Percentiles rank a stretch among this genome's conserved stretches.
phyloP scores from a whole-genome alignment of 2,329 filamentous ascomycete genomes.

The Coniochaeta sp. region DNA sequence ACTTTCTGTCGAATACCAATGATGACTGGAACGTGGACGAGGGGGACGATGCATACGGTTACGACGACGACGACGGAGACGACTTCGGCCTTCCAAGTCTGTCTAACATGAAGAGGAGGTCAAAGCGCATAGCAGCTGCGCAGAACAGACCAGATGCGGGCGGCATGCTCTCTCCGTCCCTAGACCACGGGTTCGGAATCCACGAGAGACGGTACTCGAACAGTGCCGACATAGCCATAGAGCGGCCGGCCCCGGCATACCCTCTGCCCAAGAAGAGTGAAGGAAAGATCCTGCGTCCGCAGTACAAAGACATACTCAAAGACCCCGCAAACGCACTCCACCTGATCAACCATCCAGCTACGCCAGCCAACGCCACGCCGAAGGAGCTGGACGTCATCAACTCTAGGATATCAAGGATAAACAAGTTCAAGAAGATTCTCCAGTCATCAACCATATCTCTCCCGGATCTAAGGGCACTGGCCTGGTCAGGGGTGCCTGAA shows the following conservation, averaged over 20 bases:
- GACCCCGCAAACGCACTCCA: constrained; percentile 90
- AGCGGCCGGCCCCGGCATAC: constrained; percentile 74
- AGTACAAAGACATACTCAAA: constrained; percentile 92
- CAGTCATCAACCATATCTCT: constrained; percentile 87
- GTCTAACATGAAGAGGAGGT: constrained; percentile 78
- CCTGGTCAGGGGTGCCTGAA: constrained; percentile 90
- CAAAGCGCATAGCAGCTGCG: constrained; percentile 41
- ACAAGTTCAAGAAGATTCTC: constrained; percentile 95
- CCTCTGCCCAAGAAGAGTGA: constrained; percentile 84
- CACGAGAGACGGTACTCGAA: constrained; percentile 60
- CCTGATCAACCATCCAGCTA: constrained; percentile 78
- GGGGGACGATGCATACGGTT: constrained; percentile 66
- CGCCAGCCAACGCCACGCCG: constrained; percentile 63
- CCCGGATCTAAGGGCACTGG: constrained; percentile 71
- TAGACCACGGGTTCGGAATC: constrained; percentile 26
- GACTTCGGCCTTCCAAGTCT: constrained; percentile 93
- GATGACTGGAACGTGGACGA: constrained; percentile 75
- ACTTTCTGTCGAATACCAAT: constrained; percentile 73
- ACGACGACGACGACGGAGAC: constrained; percentile 85
- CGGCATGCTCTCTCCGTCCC: constrained; percentile 21
- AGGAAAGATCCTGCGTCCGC: constrained; percentile 90
- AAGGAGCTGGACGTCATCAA: constrained; percentile 85
- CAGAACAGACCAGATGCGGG: constrained; percentile 24
- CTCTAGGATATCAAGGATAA: constrained; percentile 84
- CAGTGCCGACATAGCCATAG: constrained; percentile 90